Evolutionary conservation across 257 asterid genomes (phyloP).

Genomic region (Fraxinus quadrangulata): DNA sequence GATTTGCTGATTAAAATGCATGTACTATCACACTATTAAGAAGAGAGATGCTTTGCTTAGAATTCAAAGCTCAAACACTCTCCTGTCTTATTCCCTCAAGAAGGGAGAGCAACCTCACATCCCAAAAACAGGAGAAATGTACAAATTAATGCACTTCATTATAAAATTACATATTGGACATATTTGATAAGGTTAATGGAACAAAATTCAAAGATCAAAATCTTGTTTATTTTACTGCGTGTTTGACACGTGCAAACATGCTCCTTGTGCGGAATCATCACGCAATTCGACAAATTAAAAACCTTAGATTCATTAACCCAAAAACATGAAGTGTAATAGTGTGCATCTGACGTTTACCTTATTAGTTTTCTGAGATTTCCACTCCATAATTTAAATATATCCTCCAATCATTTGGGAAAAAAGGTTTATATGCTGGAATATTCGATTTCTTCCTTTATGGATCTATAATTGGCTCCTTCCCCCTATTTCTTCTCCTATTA

Average conservation of each 20-base stretch:
- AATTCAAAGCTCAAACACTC: too few species aligned
- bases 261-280: not conserved
- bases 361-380: too few species aligned
- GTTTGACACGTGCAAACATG: not conserved
- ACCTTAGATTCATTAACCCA: not conserved
- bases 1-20: too few species aligned
- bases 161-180: too few species aligned
- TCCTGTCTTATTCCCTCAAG: too few species aligned
- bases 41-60: too few species aligned
- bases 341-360: not conserved
- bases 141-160: too few species aligned
- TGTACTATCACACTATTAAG: too few species aligned
- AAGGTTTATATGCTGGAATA: slow-evolving; percentile 33
- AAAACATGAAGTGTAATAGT: not conserved
- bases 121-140: too few species aligned
- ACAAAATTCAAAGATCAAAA: not conserved
- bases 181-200: not conserved
- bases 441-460: slow-evolving; percentile 31
- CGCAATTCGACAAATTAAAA: not conserved
- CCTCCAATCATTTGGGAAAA: not conserved
- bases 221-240: not conserved
- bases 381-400: not conserved
- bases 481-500: slow-evolving; percentile 29
- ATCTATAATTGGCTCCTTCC: slow-evolving; percentile 10
- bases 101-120: too few species aligned